phyloP scores from a whole-genome alignment of 139 green algal species.

The Picochlorum sp. region DNA sequence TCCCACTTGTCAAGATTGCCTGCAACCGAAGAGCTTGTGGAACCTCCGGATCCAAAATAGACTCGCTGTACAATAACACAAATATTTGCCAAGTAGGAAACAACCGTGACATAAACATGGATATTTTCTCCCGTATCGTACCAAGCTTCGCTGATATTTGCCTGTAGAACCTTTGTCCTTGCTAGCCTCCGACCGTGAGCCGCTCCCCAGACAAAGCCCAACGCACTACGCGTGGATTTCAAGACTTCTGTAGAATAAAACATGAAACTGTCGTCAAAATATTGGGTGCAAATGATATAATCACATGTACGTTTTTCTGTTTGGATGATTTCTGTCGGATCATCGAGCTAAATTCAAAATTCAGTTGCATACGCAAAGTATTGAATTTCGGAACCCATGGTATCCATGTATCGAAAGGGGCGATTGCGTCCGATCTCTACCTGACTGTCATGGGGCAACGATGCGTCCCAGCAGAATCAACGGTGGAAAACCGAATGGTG shows the following conservation, averaged over 20 bases:
- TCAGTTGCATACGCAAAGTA: too few relatives aligned
- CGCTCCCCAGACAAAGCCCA: constrained; percentile 67
- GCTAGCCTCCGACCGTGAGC: constrained; percentile 65
- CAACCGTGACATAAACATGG: not conserved
- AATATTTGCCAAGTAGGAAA: not conserved
- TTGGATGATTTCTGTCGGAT: too few relatives aligned
- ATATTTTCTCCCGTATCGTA: constrained; percentile 14
- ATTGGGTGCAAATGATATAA: too few relatives aligned
- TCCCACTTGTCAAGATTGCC: constrained; percentile 59
- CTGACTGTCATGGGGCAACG: too few relatives aligned
- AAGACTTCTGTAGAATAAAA: constrained; percentile 68
- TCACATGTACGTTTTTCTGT: too few relatives aligned
- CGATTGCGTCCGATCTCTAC: too few relatives aligned
- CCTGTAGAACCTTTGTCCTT: constrained; percentile 47
- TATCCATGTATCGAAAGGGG: too few relatives aligned
- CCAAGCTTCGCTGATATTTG: constrained; percentile 56
- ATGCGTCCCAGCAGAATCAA: too few relatives aligned
- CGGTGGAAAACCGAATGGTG: too few relatives aligned
- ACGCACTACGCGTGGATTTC: constrained; percentile 36
- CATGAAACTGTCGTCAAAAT: constrained; percentile 30
- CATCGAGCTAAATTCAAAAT: too few relatives aligned
- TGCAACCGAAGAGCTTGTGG: constrained; percentile 65
- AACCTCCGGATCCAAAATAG: constrained; percentile 62
- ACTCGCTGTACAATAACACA: constrained; percentile 33
- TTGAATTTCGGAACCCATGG: too few relatives aligned